phyloP scores from a whole-genome alignment of 2,329 filamentous ascomycete genomes.

The Sporothrix curviconia region DNA sequence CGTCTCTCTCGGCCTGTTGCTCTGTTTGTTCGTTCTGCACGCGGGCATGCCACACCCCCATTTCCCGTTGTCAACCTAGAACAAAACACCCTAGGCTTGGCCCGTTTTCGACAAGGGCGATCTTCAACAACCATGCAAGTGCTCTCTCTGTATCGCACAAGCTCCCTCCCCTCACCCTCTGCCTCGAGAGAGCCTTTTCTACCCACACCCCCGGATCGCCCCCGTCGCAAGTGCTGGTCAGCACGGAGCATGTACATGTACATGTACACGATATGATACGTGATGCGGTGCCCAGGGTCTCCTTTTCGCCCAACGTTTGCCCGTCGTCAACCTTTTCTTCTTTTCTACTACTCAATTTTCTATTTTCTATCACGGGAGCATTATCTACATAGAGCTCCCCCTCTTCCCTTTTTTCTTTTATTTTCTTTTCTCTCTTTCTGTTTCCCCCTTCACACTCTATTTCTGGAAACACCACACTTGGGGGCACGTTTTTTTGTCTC shows the following conservation, averaged over 20 bases:
- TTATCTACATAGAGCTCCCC: slow-evolving; percentile 4
- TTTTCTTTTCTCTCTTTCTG: background rate
- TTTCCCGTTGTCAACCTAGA: background rate
- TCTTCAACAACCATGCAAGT: slow-evolving; percentile 11
- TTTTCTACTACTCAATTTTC: background rate
- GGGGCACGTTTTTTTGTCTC: background rate
- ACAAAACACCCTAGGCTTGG: slow-evolving; percentile 6
- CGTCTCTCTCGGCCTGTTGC: no score
- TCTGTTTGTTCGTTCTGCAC: background rate
- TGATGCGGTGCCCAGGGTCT: slow-evolving; percentile 27
- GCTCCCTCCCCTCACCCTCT: no score
- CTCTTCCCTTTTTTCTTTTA: background rate
- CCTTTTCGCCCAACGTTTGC: slow-evolving; percentile 12
- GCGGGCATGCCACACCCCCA: background rate
- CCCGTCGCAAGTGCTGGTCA: slow-evolving; percentile 25
- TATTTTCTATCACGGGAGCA: background rate
- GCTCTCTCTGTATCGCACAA: no score
- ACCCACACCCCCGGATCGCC: slow-evolving; percentile 15
- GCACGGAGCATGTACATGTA: slow-evolving; percentile 13
- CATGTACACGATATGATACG: slow-evolving; percentile 22
- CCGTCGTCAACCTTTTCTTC: background rate
- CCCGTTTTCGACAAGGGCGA: slow-evolving; percentile 2
- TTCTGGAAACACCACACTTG: no score
- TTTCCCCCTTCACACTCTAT: background rate
- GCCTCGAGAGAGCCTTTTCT: no score